Conservation (phyloP, 2,329 filamentous ascomycete genomes). For the Verticillium tricorpus region DNA sequence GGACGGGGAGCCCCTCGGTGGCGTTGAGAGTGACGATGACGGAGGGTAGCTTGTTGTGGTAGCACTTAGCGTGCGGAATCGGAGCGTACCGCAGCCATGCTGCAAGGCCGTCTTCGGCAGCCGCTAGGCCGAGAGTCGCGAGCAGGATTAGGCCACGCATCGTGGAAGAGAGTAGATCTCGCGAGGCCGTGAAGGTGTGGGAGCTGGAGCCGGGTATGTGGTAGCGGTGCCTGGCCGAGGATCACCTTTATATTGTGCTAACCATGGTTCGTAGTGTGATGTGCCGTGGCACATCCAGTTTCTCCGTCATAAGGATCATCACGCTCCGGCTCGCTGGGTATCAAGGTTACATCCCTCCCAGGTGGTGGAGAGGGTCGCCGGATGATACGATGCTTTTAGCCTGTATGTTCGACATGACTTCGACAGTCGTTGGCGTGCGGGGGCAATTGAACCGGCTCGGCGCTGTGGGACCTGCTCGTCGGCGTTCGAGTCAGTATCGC, state of each 20-base stretch:
- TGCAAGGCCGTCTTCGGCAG: slow-evolving; percentile 55
- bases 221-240: neutral
- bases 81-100: slow-evolving; percentile 63
- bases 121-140: slow-evolving; percentile 28
- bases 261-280: neutral
- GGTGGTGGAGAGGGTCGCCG: neutral
- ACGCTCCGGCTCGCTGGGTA: neutral
- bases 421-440: neutral
- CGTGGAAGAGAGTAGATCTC: slow-evolving; percentile 2
- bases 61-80: slow-evolving; percentile 26
- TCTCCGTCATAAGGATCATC: neutral
- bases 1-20: slow-evolving; percentile 50
- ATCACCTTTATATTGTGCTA: neutral
- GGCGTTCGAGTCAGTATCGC: neutral
- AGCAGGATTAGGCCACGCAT: slow-evolving; percentile 24
- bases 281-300: neutral
- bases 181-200: neutral
- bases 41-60: slow-evolving; percentile 37
- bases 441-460: neutral
- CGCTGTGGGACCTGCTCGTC: neutral
- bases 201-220: neutral
- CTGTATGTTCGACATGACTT: neutral
- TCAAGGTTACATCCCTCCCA: neutral
- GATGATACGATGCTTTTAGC: neutral
- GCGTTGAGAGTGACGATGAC: slow-evolving; percentile 50